These are phyloP conservation scores for Musa troglodytarum DNA, from an alignment of 176 grass and related monocot genomes.

Conservation along the genomic window DNA sequence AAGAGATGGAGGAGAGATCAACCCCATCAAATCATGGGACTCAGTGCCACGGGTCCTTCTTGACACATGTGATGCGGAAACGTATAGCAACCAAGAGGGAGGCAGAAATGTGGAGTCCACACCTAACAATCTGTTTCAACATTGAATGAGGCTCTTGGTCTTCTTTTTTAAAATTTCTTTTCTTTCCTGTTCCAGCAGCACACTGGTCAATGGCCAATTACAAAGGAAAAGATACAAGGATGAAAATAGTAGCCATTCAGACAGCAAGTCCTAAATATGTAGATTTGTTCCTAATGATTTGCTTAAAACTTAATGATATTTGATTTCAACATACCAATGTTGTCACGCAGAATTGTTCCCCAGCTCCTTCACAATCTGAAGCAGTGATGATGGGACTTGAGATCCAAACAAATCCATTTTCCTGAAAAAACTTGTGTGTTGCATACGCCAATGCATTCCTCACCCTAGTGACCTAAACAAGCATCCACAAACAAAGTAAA, in stretches of 20 bases:
- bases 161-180: too few relatives aligned
- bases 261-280: background rate
- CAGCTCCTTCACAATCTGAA: conserved; percentile 94
- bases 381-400: conserved; percentile 97
- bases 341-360: conserved; percentile 95
- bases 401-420: conserved; percentile 94
- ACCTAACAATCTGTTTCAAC: too few relatives aligned
- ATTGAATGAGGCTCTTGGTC: too few relatives aligned
- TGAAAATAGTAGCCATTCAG: too few relatives aligned
- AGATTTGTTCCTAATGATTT: background rate
- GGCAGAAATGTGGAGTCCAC: too few relatives aligned
- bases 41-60: background rate
- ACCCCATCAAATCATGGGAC: background rate
- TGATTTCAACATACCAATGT: conserved; percentile 62
- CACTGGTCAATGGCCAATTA: too few relatives aligned
- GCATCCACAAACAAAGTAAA: conserved; percentile 19
- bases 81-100: too few relatives aligned
- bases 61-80: background rate
- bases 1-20: background rate
- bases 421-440: conserved; percentile 96
- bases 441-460: conserved; percentile 92
- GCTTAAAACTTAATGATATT: conserved; percentile 18
- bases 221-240: too few relatives aligned
- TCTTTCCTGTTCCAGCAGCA: too few relatives aligned
- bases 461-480: conserved; percentile 81